Percentiles rank a stretch among this genome's conserved stretches.
These are phyloP conservation scores for Pythium brachiatum DNA, from an alignment of 352 stramenopile genomes.

Conservation along the genomic window DNA sequence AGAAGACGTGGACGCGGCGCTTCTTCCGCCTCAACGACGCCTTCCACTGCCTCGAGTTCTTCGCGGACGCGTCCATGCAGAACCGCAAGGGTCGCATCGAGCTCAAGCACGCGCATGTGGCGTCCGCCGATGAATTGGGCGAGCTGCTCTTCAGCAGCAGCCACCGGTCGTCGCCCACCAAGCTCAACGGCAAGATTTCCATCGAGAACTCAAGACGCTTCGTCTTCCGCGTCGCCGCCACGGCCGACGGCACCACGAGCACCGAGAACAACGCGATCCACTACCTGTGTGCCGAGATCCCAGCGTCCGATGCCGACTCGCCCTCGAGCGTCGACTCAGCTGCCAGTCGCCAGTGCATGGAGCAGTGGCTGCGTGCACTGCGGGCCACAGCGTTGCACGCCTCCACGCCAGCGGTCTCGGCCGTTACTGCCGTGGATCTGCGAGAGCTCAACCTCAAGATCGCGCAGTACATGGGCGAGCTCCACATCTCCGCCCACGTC, in stretches of 20 bases:
- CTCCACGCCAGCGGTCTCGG: neutral
- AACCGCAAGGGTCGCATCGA: conserved; percentile 42
- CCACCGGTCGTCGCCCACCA: neutral
- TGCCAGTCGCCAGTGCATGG: conserved; percentile 42
- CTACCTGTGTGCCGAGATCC: conserved; percentile 57
- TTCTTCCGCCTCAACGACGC: conserved; percentile 47
- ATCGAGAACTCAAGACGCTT: conserved; percentile 64
- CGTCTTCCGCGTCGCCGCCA: conserved; percentile 52
- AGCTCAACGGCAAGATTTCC: conserved; percentile 26
- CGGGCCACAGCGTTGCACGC: conserved; percentile 10
- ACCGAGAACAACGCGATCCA: conserved; percentile 17
- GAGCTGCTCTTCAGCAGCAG: conserved; percentile 30
- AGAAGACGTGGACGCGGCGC: conserved; percentile 43
- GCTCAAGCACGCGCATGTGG: conserved; percentile 40
- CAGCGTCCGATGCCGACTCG: neutral
- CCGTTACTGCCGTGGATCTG: conserved; percentile 22
- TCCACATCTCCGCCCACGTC: conserved; percentile 51
- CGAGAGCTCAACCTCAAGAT: conserved; percentile 44
- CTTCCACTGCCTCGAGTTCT: conserved; percentile 62
- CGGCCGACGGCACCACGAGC: conserved; percentile 5
- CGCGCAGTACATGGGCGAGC: conserved; percentile 39
- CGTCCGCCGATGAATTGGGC: conserved; percentile 54
- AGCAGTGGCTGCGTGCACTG: conserved; percentile 53
- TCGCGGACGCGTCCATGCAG: conserved; percentile 41
- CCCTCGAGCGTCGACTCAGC: conserved; percentile 21